phyloP scores from a whole-genome alignment of 495 filamentous ascomycete genomes.

The Tuber aestivum region DNA sequence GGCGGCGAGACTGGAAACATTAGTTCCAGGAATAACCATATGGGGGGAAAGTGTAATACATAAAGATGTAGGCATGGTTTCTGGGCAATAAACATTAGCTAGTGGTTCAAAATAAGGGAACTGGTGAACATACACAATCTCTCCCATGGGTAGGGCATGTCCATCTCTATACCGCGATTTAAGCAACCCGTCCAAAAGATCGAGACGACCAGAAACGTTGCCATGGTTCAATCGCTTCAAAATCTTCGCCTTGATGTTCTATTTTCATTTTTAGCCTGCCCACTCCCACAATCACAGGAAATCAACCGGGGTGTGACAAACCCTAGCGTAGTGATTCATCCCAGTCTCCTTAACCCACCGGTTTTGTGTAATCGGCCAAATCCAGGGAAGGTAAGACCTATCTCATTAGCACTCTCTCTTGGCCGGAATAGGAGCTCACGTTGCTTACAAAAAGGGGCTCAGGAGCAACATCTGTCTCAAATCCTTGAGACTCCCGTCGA shows the following conservation, averaged over 20 bases:
- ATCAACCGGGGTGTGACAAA: neutral
- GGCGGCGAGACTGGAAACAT: slow-evolving; percentile 26
- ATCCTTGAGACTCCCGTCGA: slow-evolving; percentile 31
- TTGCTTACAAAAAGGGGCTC: slow-evolving; percentile 28
- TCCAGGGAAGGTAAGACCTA: slow-evolving; percentile 36
- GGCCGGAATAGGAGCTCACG: neutral
- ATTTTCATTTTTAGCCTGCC: neutral
- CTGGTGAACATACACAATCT: slow-evolving; percentile 1
- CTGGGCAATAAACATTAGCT: neutral
- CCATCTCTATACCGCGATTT: slow-evolving; percentile 29
- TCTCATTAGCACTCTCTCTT: neutral
- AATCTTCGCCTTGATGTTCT: slow-evolving; percentile 26
- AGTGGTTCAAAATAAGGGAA: neutral
- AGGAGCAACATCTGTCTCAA: slow-evolving; percentile 32
- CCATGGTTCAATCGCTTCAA: slow-evolving; percentile 22
- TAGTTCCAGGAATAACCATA: slow-evolving; percentile 1
- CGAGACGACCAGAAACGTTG: slow-evolving; percentile 25
- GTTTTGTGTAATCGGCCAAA: slow-evolving; percentile 33
- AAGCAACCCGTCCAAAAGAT: slow-evolving; percentile 34
- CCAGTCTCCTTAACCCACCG: slow-evolving; percentile 28
- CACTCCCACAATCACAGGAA: neutral
- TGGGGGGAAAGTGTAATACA: slow-evolving; percentile 9
- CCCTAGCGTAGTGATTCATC: slow-evolving; percentile 34
- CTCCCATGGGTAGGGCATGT: slow-evolving; percentile 30
- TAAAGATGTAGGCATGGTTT: slow-evolving; percentile 34